A percentile compares a stretch with the other conserved stretches of the same genome.
These are phyloP conservation scores for Calcarisporium arbuscula DNA, from an alignment of 2,329 filamentous ascomycete genomes.

Conservation along the genomic window DNA sequence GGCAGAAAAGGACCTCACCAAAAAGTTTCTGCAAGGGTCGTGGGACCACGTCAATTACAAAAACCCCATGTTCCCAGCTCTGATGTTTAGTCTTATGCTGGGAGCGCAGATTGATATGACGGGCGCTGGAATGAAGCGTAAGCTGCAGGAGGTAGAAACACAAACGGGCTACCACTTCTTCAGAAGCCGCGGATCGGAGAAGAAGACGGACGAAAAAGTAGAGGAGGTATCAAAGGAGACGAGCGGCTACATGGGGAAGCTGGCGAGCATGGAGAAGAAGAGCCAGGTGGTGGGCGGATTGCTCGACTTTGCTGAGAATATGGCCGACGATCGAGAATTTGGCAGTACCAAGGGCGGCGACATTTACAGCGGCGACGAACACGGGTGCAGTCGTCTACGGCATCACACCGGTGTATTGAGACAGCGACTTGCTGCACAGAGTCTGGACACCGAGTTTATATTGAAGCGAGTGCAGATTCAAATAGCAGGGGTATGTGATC, in stretches of 20 bases:
- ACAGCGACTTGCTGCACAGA: conserved; percentile 28
- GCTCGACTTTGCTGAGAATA: conserved; percentile 22
- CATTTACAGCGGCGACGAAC: background rate
- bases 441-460: conserved; percentile 27
- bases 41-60: conserved; percentile 21
- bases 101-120: conserved; percentile 25
- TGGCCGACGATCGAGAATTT: too few relatives aligned
- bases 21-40: conserved; percentile 15
- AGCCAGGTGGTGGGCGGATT: conserved; percentile 26
- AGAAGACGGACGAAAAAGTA: conserved; percentile 21
- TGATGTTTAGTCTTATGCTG: conserved; percentile 26
- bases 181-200: conserved; percentile 15
- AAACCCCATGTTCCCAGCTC: conserved; percentile 28
- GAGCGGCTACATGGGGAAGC: conserved; percentile 26
- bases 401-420: conserved; percentile 22
- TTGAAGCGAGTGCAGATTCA: conserved; percentile 32
- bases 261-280: conserved; percentile 32
- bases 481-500: conserved; percentile 26
- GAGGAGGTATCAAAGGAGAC: conserved; percentile 25
- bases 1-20: conserved; percentile 18
- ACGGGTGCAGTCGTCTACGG: conserved; percentile 16
- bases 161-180: conserved; percentile 30
- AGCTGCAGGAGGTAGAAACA: conserved; percentile 26
- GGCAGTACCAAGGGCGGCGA: background rate
- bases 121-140: conserved; percentile 23